Percentiles rank a stretch among this genome's conserved stretches.
These are phyloP conservation scores for Cornus florida DNA, from an alignment of 148 eudicot genomes.

Conservation along the genomic window DNA sequence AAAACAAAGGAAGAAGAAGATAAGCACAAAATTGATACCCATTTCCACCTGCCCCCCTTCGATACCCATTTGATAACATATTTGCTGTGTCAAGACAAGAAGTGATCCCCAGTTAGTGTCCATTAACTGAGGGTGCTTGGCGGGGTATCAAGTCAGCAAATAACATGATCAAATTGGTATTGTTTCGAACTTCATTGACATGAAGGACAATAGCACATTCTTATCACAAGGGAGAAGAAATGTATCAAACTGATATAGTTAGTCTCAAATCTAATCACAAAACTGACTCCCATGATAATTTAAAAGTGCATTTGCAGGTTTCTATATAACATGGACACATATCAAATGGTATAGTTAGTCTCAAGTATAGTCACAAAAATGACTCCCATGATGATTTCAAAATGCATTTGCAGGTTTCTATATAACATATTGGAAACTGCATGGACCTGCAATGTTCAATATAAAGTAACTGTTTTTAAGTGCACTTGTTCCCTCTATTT, in stretches of 20 bases:
- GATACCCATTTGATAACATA: too few relatives aligned
- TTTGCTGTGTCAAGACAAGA: too few relatives aligned
- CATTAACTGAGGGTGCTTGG: too few relatives aligned
- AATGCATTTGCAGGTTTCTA: neutral
- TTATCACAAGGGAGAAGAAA: neutral
- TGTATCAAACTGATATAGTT: neutral
- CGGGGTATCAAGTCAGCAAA: neutral
- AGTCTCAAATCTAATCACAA: neutral
- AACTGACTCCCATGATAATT: too few relatives aligned
- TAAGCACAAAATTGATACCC: too few relatives aligned
- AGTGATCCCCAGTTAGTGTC: too few relatives aligned
- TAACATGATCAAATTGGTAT: neutral
- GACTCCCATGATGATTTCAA: neutral
- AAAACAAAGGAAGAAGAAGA: neutral
- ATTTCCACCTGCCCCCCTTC: too few relatives aligned
- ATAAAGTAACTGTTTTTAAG: too few relatives aligned
- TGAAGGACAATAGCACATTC: too few relatives aligned
- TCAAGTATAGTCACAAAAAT: neutral
- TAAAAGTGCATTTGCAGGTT: too few relatives aligned
- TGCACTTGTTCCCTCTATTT: too few relatives aligned
- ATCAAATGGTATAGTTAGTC: neutral
- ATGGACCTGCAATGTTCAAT: neutral
- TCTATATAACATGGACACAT: neutral
- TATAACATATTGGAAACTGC: too few relatives aligned
- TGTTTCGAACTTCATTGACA: neutral